A percentile compares a stretch with the other conserved stretches of the same genome.
Evolutionary conservation across 345 rosid species (phyloP).

Genomic region (Crucihimalaya himalaica): DNA sequence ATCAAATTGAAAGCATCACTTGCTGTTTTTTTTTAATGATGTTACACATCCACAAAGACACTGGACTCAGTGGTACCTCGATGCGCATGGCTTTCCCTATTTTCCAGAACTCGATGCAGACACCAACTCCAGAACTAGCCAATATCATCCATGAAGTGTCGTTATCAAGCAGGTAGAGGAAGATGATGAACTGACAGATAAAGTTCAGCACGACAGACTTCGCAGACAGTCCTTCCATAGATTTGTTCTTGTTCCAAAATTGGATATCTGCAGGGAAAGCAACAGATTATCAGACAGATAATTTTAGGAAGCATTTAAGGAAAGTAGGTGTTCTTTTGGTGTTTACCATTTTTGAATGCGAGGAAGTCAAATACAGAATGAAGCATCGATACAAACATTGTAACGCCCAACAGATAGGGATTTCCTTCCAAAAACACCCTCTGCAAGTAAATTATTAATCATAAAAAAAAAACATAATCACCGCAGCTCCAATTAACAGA

Average conservation of each 20-base stretch:
- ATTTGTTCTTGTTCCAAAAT: constrained; percentile 99
- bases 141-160: constrained; percentile 99
- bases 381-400: constrained; percentile 86
- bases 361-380: constrained; percentile 93
- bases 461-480: not conserved
- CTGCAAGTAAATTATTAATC: constrained; percentile 46
- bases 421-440: constrained; percentile 99
- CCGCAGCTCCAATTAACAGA: not conserved
- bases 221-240: constrained; percentile 99
- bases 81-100: constrained; percentile 99
- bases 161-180: constrained; percentile 94
- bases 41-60: constrained; percentile 2
- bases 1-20: not conserved
- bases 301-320: constrained; percentile 12
- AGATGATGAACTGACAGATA: constrained; percentile 85
- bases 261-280: constrained; percentile 73
- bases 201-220: constrained; percentile 94
- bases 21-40: not conserved
- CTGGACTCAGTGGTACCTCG: constrained; percentile 55
- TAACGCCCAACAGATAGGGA: constrained; percentile 81
- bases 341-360: constrained; percentile 92
- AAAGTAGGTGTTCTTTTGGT: not conserved
- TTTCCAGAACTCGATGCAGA: constrained; percentile 99
- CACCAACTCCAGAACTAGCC: constrained; percentile 94
- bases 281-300: constrained; percentile 1